phyloP scores from a whole-genome alignment of 2,329 filamentous ascomycete genomes.

The Tolypocladium paradoxum region DNA sequence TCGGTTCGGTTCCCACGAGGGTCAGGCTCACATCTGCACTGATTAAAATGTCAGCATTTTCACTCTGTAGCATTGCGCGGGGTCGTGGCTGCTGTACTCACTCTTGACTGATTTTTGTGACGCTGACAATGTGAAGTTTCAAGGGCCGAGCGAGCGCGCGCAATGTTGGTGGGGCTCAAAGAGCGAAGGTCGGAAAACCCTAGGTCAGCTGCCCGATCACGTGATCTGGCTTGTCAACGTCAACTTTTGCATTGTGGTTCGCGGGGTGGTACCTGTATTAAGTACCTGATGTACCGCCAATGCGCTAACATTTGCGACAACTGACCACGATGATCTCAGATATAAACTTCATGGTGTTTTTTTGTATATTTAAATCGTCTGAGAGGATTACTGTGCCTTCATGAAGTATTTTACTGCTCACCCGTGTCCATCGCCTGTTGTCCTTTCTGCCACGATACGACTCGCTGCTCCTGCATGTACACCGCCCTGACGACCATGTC shows the following conservation, averaged over 20 bases:
- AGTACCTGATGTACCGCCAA: too few species aligned
- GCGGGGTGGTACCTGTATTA: not conserved
- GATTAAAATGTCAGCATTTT: slow-evolving; percentile 35
- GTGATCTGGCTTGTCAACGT: slow-evolving; percentile 7
- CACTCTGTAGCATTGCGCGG: not conserved
- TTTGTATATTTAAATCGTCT: too few species aligned
- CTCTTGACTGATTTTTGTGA: slow-evolving; percentile 47
- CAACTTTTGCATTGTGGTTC: not conserved
- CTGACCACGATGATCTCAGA: too few species aligned
- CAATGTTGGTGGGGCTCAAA: slow-evolving; percentile 33
- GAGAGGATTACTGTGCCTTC: too few species aligned
- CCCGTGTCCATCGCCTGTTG: not conserved
- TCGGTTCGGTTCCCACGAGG: slow-evolving; percentile 12
- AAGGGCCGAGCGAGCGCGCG: slow-evolving; percentile 20
- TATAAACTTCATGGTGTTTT: too few species aligned
- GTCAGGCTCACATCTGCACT: slow-evolving; percentile 80
- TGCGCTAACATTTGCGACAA: too few species aligned
- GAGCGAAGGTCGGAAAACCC: slow-evolving; percentile 23
- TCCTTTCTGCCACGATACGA: slow-evolving; percentile 22
- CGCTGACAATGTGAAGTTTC: slow-evolving; percentile 31
- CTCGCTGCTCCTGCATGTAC: slow-evolving; percentile 25
- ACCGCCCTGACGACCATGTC: slow-evolving; percentile 23
- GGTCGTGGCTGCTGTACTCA: slow-evolving; percentile 29
- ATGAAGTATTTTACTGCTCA: not conserved
- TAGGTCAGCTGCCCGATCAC: slow-evolving; percentile 22